Evolutionary conservation across 495 filamentous ascomycete species (phyloP).

Genomic region (Trichoderma gamsii): DNA sequence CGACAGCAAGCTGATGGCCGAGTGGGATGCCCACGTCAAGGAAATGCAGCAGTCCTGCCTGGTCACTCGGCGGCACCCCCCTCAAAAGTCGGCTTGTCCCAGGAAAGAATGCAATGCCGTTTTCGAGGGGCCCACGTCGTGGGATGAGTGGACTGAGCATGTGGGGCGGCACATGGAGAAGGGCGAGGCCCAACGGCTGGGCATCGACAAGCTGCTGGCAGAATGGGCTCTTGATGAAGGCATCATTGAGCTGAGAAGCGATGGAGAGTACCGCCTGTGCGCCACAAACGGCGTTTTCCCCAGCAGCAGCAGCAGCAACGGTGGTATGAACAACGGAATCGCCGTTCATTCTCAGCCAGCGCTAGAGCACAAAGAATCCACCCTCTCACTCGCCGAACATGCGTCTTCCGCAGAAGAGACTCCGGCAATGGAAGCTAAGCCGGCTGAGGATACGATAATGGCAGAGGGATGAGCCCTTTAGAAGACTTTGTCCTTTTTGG

Average conservation of each 20-base stretch:
- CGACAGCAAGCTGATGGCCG: conserved; percentile 46
- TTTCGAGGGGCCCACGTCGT: conserved; percentile 67
- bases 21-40: conserved; percentile 52
- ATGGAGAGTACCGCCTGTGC: conserved; percentile 46
- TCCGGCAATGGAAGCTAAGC: background rate
- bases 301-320: background rate
- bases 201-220: conserved; percentile 45
- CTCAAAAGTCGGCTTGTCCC: conserved; percentile 60
- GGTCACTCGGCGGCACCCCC: conserved; percentile 57
- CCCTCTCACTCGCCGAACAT: background rate
- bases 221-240: conserved; percentile 51
- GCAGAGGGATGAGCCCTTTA: background rate
- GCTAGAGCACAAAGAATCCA: conserved; percentile 5
- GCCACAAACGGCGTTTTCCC: conserved; percentile 23
- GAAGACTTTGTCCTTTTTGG: background rate
- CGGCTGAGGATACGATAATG: background rate
- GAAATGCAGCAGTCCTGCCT: conserved; percentile 65
- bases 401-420: background rate
- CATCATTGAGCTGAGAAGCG: conserved; percentile 50
- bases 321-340: background rate
- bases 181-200: conserved; percentile 44
- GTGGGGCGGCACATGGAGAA: conserved; percentile 84
- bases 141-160: conserved; percentile 90
- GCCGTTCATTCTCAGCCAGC: background rate
- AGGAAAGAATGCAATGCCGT: conserved; percentile 58